Conservation (phyloP, 1,139 yeast genomes). For the Meyerozyma guilliermondii region DNA sequence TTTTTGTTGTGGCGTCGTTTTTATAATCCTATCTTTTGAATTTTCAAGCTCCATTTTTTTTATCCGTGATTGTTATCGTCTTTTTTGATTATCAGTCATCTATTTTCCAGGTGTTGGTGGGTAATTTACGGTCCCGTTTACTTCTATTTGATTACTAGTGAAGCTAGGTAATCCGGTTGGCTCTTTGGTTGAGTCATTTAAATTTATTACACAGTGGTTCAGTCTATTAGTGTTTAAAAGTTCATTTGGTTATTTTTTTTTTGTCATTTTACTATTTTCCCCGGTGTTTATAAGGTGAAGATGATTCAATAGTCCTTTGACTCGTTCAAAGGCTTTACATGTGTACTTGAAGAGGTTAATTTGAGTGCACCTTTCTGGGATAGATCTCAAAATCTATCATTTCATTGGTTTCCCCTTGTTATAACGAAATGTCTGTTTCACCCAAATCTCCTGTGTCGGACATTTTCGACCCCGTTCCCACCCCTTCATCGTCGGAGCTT, state of each 20-base stretch:
- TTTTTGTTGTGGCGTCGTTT: neutral
- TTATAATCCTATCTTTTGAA: neutral
- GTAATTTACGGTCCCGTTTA: neutral
- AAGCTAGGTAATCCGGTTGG: neutral
- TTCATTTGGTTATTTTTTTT: neutral
- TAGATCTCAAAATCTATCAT: neutral
- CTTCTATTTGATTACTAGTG: neutral
- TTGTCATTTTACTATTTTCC: neutral
- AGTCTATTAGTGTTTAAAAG: neutral
- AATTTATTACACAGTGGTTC: neutral
- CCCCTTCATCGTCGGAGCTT: neutral
- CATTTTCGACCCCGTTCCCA: conserved; percentile 1
- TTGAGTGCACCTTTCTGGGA: neutral
- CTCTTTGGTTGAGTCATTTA: neutral
- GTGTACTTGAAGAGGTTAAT: neutral
- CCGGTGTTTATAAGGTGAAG: neutral
- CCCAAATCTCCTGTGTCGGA: neutral
- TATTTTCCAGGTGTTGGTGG: neutral
- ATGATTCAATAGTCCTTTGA: neutral
- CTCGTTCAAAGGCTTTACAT: neutral
- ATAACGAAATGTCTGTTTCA: neutral
- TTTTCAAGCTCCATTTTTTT: neutral
- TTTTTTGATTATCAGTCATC: neutral
- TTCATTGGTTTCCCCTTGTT: neutral
- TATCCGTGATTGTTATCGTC: neutral